phyloP scores from a whole-genome alignment of 2,329 filamentous ascomycete species.

The Phaeosphaeriaceae sp. region DNA sequence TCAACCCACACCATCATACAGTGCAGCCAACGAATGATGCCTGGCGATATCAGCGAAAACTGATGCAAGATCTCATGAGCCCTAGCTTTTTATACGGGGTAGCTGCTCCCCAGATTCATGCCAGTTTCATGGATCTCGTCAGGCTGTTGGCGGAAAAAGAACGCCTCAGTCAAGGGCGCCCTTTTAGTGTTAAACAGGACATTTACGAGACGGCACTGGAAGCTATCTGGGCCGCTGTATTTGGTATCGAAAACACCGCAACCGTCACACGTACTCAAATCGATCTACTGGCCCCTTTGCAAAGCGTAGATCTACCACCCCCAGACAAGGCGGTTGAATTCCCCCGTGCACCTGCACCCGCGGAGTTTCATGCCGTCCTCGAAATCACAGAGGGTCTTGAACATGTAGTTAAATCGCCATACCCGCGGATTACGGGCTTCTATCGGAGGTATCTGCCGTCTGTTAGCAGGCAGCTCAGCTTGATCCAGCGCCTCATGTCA shows the following conservation, averaged over 20 bases:
- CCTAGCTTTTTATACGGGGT: slow-evolving; percentile 45
- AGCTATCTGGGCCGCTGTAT: slow-evolving; percentile 20
- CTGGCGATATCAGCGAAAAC: slow-evolving; percentile 44
- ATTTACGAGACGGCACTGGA: slow-evolving; percentile 30
- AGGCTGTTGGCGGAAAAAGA: slow-evolving; percentile 46
- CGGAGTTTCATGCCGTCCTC: slow-evolving; percentile 13
- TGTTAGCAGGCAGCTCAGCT: not conserved
- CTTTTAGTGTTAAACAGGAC: slow-evolving; percentile 40
- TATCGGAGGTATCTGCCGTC: not conserved
- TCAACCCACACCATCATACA: slow-evolving; percentile 45
- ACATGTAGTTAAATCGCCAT: slow-evolving; percentile 5
- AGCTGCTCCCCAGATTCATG: slow-evolving; percentile 45
- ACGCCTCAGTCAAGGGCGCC: slow-evolving; percentile 36
- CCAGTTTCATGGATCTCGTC: slow-evolving; percentile 37
- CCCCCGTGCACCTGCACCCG: slow-evolving; percentile 2
- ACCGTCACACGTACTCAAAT: slow-evolving; percentile 16
- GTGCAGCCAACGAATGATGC: slow-evolving; percentile 34
- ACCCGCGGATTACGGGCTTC: slow-evolving; percentile 2
- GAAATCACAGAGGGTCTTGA: slow-evolving; percentile 13
- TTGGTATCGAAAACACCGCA: slow-evolving; percentile 9
- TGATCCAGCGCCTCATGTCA: slow-evolving; percentile 3
- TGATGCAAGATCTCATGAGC: slow-evolving; percentile 50
- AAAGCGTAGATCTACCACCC: not conserved
- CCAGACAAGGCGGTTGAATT: slow-evolving; percentile 7
- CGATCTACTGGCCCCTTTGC: slow-evolving; percentile 2